A percentile compares a stretch with the other conserved stretches of the same genome.
Conservation (phyloP, 163 green algal genomes). For the Trebouxia gelatinosa region DNA sequence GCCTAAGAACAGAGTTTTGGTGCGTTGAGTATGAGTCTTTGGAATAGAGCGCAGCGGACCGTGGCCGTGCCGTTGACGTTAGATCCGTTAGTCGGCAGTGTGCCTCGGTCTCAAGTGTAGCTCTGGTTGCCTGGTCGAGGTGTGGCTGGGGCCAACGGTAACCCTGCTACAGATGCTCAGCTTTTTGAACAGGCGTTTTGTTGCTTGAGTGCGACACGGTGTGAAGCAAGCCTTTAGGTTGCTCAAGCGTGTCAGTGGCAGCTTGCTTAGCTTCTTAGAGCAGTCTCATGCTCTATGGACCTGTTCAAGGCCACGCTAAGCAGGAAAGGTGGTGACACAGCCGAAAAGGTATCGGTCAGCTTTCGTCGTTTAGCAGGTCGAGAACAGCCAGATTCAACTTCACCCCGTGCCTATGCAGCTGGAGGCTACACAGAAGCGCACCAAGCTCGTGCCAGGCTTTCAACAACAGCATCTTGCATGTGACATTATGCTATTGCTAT, state of each 20-base stretch:
- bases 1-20: too few species aligned
- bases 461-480: background rate
- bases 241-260: too few species aligned
- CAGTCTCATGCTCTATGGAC: conserved; percentile 24
- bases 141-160: conserved; percentile 1
- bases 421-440: conserved; percentile 26
- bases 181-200: conserved; percentile 19
- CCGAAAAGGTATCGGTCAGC: conserved; percentile 24
- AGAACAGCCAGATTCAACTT: background rate
- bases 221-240: background rate
- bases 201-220: background rate
- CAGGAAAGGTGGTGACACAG: conserved; percentile 20
- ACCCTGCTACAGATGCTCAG: background rate
- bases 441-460: background rate
- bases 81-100: too few species aligned
- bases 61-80: too few species aligned
- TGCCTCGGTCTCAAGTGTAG: too few species aligned
- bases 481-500: too few species aligned
- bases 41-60: too few species aligned
- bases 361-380: background rate
- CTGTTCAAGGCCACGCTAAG: conserved; percentile 24
- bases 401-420: background rate
- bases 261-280: background rate
- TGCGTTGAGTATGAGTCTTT: too few species aligned
- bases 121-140: too few species aligned